Base-by-base conservation (phyloP, 176 grass and related monocot species). In the Puya raimondii region DNA sequence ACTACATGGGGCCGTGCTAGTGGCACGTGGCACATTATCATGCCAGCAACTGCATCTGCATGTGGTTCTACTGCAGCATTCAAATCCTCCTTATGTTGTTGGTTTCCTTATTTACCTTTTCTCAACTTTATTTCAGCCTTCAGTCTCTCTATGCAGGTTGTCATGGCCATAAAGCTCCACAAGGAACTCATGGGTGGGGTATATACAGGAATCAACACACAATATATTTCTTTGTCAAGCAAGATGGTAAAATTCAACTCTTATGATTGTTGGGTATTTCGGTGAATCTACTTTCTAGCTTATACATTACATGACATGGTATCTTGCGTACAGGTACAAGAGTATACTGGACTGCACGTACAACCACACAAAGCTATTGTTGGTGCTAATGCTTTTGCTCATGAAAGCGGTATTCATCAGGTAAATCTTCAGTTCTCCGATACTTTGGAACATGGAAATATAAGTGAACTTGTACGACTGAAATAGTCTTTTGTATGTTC, bases 331-430 rank as follows among this genome's bases (percentile, higher is more conserved):
- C 85, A 99, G 94, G 94, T 99, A 71, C 89, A 92, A 88, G 94
- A 97, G 63, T 80, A 97, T 67, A 97, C 88, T 79, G 94, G 94
- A 80, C 80, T 97, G 79, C 47, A 67, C 25, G 84, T 97, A 53
- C 94, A 97, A 52, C 94, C 94, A 8, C 94, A 97, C 69, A 97
- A 97, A 85, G 94, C 94, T 86, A 97, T 97, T 80, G 94, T 97
- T 68, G 94, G 94, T 56, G 94, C 94, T 67, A 97, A 97, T 84
- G 94, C 94, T 47, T 97, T 97, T 82, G 94, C 94, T 78, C 94
- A 97, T 84, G 94, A 97, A 97, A 97, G 94, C 85, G 94, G 94
- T 66, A 97, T 97, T 79, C 94, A 97, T 76, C 94, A 97, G 86
- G 94, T 93, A 81, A 20, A 70, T 72, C 22, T 81, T 12, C 22